Evolutionary conservation across 139 green algal genomes (phyloP), one percentile per base, ranked within the genome.

Genomic region (Chlorella sorokiniana): DNA sequence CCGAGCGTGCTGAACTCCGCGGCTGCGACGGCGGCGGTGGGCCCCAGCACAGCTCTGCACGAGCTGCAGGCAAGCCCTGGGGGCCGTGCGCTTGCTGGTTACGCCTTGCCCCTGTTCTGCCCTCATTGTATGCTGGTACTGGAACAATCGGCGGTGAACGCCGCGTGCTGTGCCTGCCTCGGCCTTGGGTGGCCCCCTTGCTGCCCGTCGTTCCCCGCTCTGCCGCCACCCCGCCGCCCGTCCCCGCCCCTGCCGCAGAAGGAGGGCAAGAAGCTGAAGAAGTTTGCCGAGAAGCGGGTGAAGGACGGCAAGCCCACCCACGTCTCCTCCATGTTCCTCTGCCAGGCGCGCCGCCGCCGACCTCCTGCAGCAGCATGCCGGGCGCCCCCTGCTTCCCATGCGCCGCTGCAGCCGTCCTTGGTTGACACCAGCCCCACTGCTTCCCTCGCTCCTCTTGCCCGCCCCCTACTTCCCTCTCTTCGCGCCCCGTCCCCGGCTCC

Each of bases 261-360:
- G 65, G 78, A 83, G 48, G 78, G 65, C 64, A 73, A 73, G 33
- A 69, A 69, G 48, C 65, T 83, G 45, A 76, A 76, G 33, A 63
- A 73, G 38, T 76, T 83, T 83, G 78, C 78, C 1, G 65, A 77
- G 78, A 76, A 76, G 64, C 64, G 63, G 20, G 69, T 64, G 51
- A n/a, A 38, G 33, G 65, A 76, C 10, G 65, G 65, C 67, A 41
- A n/a, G 42, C 79, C 52, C 68, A 84, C 79, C 10, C 79, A 84
- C 54, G 41, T 84, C 38, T 69, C 41, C 40, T 35, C 11, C 79
- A 78, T 76, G 52, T 84, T 84, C 79, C 79, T 84, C 42, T 44
- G 42, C 68, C 68, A 76, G 52, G 72, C 40, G 41, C 23, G 42
- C 69, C 27, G 9, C 27, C 22, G 22, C 52, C 9, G 52, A 20